phyloP scores from a whole-genome alignment of 805 yeast species.

The Starmerella ratchasimensis region DNA sequence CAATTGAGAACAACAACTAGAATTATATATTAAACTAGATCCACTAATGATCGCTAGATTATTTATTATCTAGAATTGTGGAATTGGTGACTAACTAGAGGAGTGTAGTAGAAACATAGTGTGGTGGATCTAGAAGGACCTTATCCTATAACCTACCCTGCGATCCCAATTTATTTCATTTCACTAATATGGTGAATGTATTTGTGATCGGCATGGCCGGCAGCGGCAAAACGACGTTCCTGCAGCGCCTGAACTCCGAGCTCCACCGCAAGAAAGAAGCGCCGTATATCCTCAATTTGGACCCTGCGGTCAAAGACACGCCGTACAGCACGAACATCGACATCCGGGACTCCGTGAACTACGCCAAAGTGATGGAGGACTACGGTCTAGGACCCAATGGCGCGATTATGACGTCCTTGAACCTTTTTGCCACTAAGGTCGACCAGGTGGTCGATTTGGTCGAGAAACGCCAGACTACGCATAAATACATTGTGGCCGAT shows the following conservation, averaged over 20 bases:
- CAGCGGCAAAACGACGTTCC: constrained; percentile 93
- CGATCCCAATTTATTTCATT: not conserved
- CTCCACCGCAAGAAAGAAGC: constrained; percentile 48
- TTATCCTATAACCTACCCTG: not conserved
- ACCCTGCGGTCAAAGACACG: constrained; percentile 90
- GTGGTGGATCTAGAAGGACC: not conserved
- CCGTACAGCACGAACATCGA: constrained; percentile 93
- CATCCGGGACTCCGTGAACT: constrained; percentile 89
- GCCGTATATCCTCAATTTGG: constrained; percentile 87
- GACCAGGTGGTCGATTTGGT: constrained; percentile 84
- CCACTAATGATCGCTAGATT: too few species aligned
- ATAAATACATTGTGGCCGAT: constrained; percentile 69
- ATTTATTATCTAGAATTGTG: too few species aligned
- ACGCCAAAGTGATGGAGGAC: constrained; percentile 92
- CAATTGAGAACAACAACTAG: not conserved
- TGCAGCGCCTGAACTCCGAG: constrained; percentile 88
- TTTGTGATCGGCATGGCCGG: constrained; percentile 48
- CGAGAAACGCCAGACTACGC: constrained; percentile 50
- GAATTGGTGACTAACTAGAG: too few species aligned
- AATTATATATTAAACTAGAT: too few species aligned
- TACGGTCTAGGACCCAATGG: constrained; percentile 94
- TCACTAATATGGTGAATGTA: constrained; percentile 15
- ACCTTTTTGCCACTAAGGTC: constrained; percentile 83
- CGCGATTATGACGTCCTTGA: constrained; percentile 89
- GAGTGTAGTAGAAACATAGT: too few species aligned